Evolutionary conservation across 2,329 filamentous ascomycete genomes (phyloP).

Genomic region (Cercospora sojina): DNA sequence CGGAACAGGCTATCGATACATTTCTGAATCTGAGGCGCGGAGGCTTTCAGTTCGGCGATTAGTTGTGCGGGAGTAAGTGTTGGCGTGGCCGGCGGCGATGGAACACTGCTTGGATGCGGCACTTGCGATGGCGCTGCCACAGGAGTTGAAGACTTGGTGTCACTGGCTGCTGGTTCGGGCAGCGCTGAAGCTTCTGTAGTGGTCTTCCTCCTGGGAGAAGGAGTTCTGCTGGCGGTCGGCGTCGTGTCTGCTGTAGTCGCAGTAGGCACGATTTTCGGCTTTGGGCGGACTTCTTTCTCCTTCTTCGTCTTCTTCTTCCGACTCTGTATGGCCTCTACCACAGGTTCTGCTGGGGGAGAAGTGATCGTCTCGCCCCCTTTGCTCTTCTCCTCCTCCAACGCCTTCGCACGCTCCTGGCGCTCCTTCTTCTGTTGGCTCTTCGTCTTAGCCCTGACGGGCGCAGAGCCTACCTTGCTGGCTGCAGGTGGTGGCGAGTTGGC

Average conservation of each 20-base stretch:
- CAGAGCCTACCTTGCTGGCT: constrained; percentile 61
- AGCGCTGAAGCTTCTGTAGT: constrained; percentile 12
- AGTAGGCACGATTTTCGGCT: constrained; percentile 30
- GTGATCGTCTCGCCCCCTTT: constrained; percentile 52
- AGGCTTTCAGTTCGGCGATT: constrained; percentile 35
- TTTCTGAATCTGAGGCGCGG: constrained; percentile 36
- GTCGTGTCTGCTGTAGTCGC: constrained; percentile 30
- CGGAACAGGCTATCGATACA: constrained; percentile 39
- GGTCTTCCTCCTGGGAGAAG: constrained; percentile 24
- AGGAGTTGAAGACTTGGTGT: constrained; percentile 25
- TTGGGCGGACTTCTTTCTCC: constrained; percentile 37
- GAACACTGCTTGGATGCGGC: constrained; percentile 32
- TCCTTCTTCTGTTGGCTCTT: constrained; percentile 79
- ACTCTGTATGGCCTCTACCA: constrained; percentile 69
- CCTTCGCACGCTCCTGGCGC: constrained; percentile 43
- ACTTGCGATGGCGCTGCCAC: constrained; percentile 13
- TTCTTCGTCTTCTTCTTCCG: constrained; percentile 87
- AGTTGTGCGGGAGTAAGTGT: constrained; percentile 37
- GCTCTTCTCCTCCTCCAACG: constrained; percentile 47
- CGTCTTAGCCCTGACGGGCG: constrained; percentile 66
- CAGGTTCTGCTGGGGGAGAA: constrained; percentile 49
- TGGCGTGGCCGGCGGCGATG: constrained; percentile 37
- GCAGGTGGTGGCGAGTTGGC: constrained; percentile 68
- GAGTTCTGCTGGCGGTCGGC: constrained; percentile 33
- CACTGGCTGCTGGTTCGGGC: constrained; percentile 13